These are phyloP conservation scores for Ceratocystis cacaofunesta DNA, from an alignment of 2,329 filamentous ascomycete genomes.

Conservation along the genomic window DNA sequence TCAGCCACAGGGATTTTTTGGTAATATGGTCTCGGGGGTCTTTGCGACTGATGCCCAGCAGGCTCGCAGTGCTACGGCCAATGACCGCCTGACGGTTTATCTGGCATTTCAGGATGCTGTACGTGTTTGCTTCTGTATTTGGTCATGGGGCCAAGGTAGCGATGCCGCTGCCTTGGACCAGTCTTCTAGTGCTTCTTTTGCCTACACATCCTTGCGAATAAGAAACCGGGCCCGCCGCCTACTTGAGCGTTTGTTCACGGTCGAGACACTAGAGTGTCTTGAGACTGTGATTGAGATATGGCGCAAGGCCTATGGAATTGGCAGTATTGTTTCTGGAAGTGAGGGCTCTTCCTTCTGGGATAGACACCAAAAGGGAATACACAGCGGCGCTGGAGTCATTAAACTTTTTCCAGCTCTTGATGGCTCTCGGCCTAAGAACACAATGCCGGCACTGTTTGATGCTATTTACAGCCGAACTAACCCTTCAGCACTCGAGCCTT, in stretches of 20 bases:
- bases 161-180: conserved; percentile 46
- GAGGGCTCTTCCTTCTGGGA: neutral
- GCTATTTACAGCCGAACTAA: conserved; percentile 92
- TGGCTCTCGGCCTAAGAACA: conserved; percentile 77
- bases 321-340: conserved; percentile 22
- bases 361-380: neutral
- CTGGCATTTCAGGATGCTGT: conserved; percentile 96
- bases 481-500: conserved; percentile 59
- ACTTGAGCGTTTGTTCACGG: conserved; percentile 81
- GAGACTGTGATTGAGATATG: conserved; percentile 83
- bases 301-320: conserved; percentile 33
- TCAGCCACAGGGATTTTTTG: conserved; percentile 75
- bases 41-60: conserved; percentile 67
- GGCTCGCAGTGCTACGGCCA: conserved; percentile 71
- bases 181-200: conserved; percentile 65
- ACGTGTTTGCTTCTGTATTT: conserved; percentile 80
- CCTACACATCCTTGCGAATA: conserved; percentile 80
- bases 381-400: conserved; percentile 47
- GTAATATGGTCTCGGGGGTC: conserved; percentile 84
- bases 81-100: conserved; percentile 81
- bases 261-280: conserved; percentile 82
- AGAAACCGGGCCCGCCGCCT: conserved; percentile 76
- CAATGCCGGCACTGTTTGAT: conserved; percentile 88
- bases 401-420: conserved; percentile 82
- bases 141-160: conserved; percentile 71